Evolutionary conservation across 108 stramenopile genomes (phyloP), one percentile per base, ranked within the genome.

Genomic region (Tribonema minus): DNA sequence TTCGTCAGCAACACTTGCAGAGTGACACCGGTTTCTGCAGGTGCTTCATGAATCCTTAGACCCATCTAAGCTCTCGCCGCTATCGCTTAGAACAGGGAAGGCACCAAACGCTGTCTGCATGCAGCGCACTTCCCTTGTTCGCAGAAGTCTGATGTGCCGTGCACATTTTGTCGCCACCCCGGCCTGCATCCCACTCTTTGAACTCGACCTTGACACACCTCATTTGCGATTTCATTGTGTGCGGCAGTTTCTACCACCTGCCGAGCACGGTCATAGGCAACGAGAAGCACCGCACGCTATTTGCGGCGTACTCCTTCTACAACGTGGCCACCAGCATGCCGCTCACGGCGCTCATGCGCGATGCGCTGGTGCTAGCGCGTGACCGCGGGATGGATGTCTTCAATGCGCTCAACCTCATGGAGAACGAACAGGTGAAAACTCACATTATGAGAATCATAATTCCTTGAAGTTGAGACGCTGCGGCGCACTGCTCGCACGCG

Each of bases 361-460:
- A 96, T 85, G 89, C 91, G 33, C 90, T 99, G 75, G 89, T 95
- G 65, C 73, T 94, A 76, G 98, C 98, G 1, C 88, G 90, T 61
- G 33, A 69, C 46, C 72, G 32, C 23, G 93, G 88, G 46, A 76
- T 86, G 64, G 98, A 99, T 85, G 98, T 99, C 1, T 97, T 99
- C 88, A 99, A 99, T 86, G 96, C 96, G 23, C 80, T 99, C 37
- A 91, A 97, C 85, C 84, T 97, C 64, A 97, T 98, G 98, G 94
- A 99, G 64, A 99, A 99, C 84, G 41, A 81, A 27, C 41, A 65
- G 75, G 75, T 76, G 37, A 36, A 60, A 37, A 27, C 2, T 37
- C 0, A 35, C 5, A 68, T 23, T 9, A 2, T 27, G 2, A 46
- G 46, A 23, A 46, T 12, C 46, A 23, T 23, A 12, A 12, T 46